phyloP scores from a whole-genome alignment of 2,329 filamentous ascomycete species.

The Reticulascus tulasneorum region DNA sequence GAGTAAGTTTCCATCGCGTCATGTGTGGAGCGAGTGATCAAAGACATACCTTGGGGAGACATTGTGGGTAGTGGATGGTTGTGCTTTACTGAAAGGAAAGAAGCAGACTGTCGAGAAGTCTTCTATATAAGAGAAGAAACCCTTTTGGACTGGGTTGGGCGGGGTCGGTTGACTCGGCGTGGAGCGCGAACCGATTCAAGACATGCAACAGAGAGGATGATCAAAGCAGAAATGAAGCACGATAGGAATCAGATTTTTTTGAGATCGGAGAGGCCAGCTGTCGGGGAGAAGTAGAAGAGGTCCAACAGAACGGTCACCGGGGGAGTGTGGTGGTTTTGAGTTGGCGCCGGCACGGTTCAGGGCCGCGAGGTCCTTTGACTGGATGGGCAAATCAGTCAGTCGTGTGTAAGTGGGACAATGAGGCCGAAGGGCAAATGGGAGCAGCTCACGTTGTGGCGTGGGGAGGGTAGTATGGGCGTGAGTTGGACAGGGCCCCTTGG shows the following conservation, averaged over 20 bases:
- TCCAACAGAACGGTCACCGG: constrained; percentile 28
- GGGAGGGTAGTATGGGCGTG: constrained; percentile 17
- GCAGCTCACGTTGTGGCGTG: constrained; percentile 24
- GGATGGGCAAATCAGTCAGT: constrained; percentile 33
- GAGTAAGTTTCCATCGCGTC: constrained; percentile 19
- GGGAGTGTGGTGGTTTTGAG: constrained; percentile 51
- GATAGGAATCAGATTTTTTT: constrained; percentile 30
- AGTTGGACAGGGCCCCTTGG: constrained; percentile 31
- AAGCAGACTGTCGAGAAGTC: constrained; percentile 7
- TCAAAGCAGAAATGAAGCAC: constrained; percentile 31
- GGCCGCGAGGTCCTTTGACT: constrained; percentile 17
- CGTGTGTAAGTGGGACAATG: constrained; percentile 22
- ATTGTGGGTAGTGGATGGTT: constrained; percentile 21
- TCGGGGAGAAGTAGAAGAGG: constrained; percentile 38
- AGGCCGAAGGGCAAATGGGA: constrained; percentile 33
- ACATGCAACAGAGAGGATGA: constrained; percentile 20
- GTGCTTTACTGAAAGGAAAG: constrained; percentile 11
- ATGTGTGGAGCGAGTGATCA: constrained; percentile 16
- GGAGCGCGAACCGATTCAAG: constrained; percentile 13
- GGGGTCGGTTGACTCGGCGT: constrained; percentile 13
- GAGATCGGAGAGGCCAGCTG: constrained; percentile 59
- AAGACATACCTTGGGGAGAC: constrained; percentile 36
- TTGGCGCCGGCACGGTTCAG: constrained; percentile 28
- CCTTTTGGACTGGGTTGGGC: constrained; percentile 1
- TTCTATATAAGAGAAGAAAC: constrained; percentile 16